Percentiles rank a stretch among this genome's conserved stretches.
Evolutionary conservation across 2,329 filamentous ascomycete species (phyloP).

Genomic region (Xylariaceae sp.): DNA sequence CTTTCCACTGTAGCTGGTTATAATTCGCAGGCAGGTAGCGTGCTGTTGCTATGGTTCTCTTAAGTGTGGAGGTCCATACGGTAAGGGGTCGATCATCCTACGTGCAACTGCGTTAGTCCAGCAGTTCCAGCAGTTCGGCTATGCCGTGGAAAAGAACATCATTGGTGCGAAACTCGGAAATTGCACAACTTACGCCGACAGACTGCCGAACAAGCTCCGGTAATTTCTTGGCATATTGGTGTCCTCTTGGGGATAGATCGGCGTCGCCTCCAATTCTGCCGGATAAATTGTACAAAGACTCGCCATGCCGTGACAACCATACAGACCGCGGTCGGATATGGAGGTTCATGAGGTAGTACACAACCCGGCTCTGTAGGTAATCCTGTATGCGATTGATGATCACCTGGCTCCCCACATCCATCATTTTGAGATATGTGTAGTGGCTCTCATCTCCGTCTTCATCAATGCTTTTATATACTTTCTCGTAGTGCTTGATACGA

Average conservation of each 20-base stretch:
- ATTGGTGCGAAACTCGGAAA: neutral
- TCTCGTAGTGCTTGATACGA: slow-evolving; percentile 94
- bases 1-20: slow-evolving; percentile 98
- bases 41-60: slow-evolving; percentile 86
- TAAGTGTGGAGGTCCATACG: slow-evolving; percentile 61
- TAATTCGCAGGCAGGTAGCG: slow-evolving; percentile 75
- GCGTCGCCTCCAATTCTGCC: slow-evolving; percentile 93
- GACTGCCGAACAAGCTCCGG: slow-evolving; percentile 81
- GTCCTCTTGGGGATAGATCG: slow-evolving; percentile 76
- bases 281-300: slow-evolving; percentile 85
- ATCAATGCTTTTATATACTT: slow-evolving; percentile 90
- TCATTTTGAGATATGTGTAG: slow-evolving; percentile 94
- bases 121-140: slow-evolving; percentile 13
- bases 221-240: slow-evolving; percentile 80
- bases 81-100: slow-evolving; percentile 58
- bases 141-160: neutral
- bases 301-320: slow-evolving; percentile 93
- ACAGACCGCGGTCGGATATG: slow-evolving; percentile 96
- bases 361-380: slow-evolving; percentile 91
- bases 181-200: slow-evolving; percentile 64
- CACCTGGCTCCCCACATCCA: slow-evolving; percentile 91
- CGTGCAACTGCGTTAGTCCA: slow-evolving; percentile 7
- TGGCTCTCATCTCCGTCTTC: slow-evolving; percentile 73
- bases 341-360: slow-evolving; percentile 98
- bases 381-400: slow-evolving; percentile 98